These are phyloP conservation scores for Dryas integrifolia DNA, from an alignment of 331 rosid genomes.

Conservation along the genomic window DNA sequence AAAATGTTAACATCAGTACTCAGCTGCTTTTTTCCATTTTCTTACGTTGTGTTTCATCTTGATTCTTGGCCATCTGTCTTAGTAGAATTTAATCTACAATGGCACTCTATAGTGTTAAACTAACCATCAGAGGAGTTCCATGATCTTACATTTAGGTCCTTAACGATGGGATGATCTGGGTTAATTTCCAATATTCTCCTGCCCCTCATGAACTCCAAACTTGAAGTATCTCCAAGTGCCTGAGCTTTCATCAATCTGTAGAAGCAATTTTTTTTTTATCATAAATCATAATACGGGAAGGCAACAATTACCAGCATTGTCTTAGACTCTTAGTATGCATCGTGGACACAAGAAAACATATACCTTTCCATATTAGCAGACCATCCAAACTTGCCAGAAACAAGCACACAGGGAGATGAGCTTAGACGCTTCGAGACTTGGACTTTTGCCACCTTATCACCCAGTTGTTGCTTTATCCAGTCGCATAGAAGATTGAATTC, in stretches of 20 bases:
- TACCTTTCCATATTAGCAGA: slow-evolving; percentile 99
- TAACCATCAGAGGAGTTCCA: slow-evolving; percentile 5
- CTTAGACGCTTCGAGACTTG: slow-evolving; percentile 94
- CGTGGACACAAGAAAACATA: slow-evolving; percentile 8
- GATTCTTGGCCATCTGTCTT: too few relatives aligned
- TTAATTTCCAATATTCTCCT: slow-evolving; percentile 95
- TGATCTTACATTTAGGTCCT: slow-evolving; percentile 73
- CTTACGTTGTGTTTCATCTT: too few relatives aligned
- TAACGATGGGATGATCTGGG: slow-evolving; percentile 86
- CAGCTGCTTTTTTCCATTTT: too few relatives aligned
- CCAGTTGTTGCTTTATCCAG: slow-evolving; percentile 98
- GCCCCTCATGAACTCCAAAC: slow-evolving; percentile 98
- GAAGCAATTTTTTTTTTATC: not conserved
- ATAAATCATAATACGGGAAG: not conserved
- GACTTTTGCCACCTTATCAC: slow-evolving; percentile 91
- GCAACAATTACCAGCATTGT: not conserved
- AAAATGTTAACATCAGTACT: too few relatives aligned
- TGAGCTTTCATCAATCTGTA: slow-evolving; percentile 98
- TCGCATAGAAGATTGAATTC: slow-evolving; percentile 85
- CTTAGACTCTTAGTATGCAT: not conserved
- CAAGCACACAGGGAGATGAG: slow-evolving; percentile 99
- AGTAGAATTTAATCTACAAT: not conserved
- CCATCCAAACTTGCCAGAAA: slow-evolving; percentile 99
- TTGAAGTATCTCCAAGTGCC: slow-evolving; percentile 89
- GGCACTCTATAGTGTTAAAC: not conserved